A percentile compares a stretch with the other conserved stretches of the same genome.
These are phyloP conservation scores for Neurospora sp. DNA, from an alignment of 495 filamentous ascomycete species.

Conservation along the genomic window DNA sequence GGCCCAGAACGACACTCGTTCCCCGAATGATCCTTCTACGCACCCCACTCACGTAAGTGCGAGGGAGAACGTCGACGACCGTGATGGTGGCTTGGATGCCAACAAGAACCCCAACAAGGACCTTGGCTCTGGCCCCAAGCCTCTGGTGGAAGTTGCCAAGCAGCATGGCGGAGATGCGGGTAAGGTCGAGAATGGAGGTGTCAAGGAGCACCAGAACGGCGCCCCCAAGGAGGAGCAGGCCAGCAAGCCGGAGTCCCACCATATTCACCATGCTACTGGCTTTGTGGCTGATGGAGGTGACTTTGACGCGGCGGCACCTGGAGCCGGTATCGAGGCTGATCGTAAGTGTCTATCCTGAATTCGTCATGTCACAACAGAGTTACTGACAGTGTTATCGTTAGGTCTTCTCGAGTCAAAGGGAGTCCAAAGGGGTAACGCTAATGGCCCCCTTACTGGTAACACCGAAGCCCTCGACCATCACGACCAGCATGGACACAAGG, in stretches of 20 bases:
- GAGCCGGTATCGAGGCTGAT: slow-evolving; percentile 55
- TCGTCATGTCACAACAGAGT: neutral
- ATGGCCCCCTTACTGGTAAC: neutral
- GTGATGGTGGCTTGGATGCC: slow-evolving; percentile 10
- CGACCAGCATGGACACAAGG: slow-evolving; percentile 7
- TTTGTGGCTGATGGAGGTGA: slow-evolving; percentile 53
- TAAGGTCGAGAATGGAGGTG: neutral
- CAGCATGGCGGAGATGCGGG: slow-evolving; percentile 35
- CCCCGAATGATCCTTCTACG: slow-evolving; percentile 23
- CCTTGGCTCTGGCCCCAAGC: slow-evolving; percentile 33
- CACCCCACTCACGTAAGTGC: slow-evolving; percentile 2
- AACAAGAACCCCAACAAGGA: slow-evolving; percentile 25
- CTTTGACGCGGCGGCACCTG: slow-evolving; percentile 53
- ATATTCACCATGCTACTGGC: slow-evolving; percentile 23
- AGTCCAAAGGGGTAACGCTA: slow-evolving; percentile 13
- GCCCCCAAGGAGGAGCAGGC: slow-evolving; percentile 11
- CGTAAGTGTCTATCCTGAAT: slow-evolving; percentile 33
- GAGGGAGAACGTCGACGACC: slow-evolving; percentile 24
- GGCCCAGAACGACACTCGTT: slow-evolving; percentile 27
- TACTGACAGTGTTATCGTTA: slow-evolving; percentile 7
- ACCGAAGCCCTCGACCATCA: neutral
- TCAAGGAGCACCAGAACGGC: slow-evolving; percentile 1
- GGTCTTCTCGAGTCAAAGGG: slow-evolving; percentile 36
- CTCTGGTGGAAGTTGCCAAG: slow-evolving; percentile 29
- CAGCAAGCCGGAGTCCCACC: slow-evolving; percentile 1